Base-by-base conservation (phyloP, 768 basidiomycete genomes). In the Rhizopogon sp. region DNA sequence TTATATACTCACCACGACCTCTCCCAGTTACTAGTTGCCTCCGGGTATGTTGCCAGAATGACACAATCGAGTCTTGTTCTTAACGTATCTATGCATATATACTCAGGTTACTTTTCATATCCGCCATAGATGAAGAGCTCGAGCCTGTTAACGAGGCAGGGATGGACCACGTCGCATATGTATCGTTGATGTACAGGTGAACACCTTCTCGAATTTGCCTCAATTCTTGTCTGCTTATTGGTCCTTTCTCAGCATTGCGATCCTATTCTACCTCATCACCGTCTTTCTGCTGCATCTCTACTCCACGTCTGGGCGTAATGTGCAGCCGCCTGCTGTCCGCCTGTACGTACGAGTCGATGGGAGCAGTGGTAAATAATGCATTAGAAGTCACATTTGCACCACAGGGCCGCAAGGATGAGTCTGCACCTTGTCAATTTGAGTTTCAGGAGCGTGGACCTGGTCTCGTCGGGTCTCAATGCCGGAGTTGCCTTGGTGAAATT, bases 141-240 rank as follows among this genome's bases (percentile, higher is more conserved):
- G 63, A 78, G 25, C 88, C 78, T 56, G 81, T 87, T 4, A 77
- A 90, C 58, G 80, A 81, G 11, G 74, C 73, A 17, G 87, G 80
- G 41, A 91, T 96, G 84, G 94, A 96, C 66, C 91, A 93, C 63
- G 93, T 94, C 55, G 93, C 93, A 0, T 96, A 95, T 63, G 76
- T 88, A 39, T 77, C 94, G 16, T 87, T 89, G 65, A 86, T 93
- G 78, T 87, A 85, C 73, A 87, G 87, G 89, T 87, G 39, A 28
- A 78, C 50, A 35, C 20, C 33, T 55, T 37, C 42, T 20, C 25
- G n/a, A 17, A 8, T 35, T 39, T 14, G 6, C 16, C 28, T 39
- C 41, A 52, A 47, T 35, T 14, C 44, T 39, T 4, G 17, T 49
- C 60, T 35, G 46, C 56, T 52, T 20, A 20, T 20, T 20, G 40